Evolutionary conservation across 192 early-diverging fungal species (phyloP).

Genomic region (Neocallimastix lanati): DNA sequence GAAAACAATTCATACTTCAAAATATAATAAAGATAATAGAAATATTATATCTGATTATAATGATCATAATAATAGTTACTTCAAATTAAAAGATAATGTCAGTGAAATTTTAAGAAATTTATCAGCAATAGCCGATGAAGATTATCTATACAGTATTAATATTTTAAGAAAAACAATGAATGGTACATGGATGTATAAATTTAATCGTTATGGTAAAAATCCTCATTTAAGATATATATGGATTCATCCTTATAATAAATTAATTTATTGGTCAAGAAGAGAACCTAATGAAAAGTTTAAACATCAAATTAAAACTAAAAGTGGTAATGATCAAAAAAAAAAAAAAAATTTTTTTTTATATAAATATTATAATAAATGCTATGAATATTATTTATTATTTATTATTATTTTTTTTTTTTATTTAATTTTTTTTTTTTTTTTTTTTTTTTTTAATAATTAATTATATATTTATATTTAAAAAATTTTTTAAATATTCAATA

Average conservation of each 20-base stretch:
- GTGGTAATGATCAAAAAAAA: background rate
- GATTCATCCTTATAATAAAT: background rate
- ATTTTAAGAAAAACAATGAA: background rate
- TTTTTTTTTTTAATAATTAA: no score
- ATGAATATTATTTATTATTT: no score
- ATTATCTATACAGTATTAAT: background rate
- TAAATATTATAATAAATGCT: no score
- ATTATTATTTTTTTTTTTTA: no score
- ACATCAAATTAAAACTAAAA: background rate
- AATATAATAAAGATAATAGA: background rate
- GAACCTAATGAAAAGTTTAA: background rate
- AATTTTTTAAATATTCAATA: no score
- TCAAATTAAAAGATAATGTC: background rate
- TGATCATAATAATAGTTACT: background rate
- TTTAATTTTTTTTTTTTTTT: no score
- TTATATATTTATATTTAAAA: no score
- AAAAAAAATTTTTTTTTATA: no score
- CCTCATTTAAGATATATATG: background rate
- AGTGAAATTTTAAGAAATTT: background rate
- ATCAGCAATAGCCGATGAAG: background rate
- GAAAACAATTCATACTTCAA: background rate
- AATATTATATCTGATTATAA: background rate
- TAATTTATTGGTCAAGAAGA: background rate
- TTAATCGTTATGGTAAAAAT: background rate
- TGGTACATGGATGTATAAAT: background rate